Percentiles rank a stretch among this genome's conserved stretches.
phyloP scores from a whole-genome alignment of 176 grass and related monocot species.

The Zea mays region DNA sequence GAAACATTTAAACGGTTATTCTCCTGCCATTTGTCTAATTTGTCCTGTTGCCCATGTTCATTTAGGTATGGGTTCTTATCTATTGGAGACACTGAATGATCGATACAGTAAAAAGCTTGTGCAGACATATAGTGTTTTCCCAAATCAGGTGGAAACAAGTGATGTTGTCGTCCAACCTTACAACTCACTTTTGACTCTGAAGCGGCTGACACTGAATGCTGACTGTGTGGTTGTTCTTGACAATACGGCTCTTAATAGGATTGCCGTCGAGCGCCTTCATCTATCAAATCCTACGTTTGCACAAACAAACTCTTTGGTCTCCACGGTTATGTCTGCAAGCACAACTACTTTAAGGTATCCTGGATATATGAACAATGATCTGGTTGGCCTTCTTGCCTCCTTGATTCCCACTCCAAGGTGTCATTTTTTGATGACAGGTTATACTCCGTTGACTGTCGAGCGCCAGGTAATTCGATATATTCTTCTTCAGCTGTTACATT shows the following conservation, averaged over 20 bases:
- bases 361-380: constrained; percentile 99
- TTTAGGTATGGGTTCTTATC: constrained; percentile 97
- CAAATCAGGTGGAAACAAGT: constrained; percentile 98
- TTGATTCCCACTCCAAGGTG: constrained; percentile 95
- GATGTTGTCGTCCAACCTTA: constrained; percentile 99
- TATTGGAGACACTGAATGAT: constrained; percentile 96
- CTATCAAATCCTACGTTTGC: constrained; percentile 91
- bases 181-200: constrained; percentile 92
- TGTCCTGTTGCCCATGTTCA: constrained; percentile 24
- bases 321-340: constrained; percentile 99
- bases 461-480: constrained; percentile 74
- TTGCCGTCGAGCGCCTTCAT: constrained; percentile 95
- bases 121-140: constrained; percentile 97
- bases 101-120: constrained; percentile 99
- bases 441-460: constrained; percentile 93
- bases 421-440: constrained; percentile 99
- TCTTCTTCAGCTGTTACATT: constrained; percentile 22
- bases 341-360: constrained; percentile 96
- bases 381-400: constrained; percentile 94
- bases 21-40: constrained; percentile 10
- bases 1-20: not conserved
- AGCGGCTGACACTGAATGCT: constrained; percentile 81
- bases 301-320: constrained; percentile 98
- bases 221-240: constrained; percentile 99
- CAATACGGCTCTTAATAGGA: constrained; percentile 96